Conservation (phyloP, 345 rosid species). For the Iberis pinnata region DNA sequence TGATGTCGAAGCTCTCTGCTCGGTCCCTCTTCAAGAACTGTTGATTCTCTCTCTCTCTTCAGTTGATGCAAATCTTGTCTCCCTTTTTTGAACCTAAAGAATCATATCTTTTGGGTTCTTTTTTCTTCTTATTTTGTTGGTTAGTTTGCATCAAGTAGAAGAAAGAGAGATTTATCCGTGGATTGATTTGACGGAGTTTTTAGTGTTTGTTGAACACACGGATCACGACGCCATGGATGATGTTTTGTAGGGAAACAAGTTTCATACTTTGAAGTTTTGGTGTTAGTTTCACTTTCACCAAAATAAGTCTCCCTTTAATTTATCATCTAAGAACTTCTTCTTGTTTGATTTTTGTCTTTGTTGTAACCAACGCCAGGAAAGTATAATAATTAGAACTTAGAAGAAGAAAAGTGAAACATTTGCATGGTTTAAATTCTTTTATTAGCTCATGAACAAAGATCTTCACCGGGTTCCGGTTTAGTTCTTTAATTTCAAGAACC, state of each 20-base stretch:
- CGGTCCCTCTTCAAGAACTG: slow-evolving; percentile 11
- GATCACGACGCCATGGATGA: background rate
- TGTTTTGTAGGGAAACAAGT: background rate
- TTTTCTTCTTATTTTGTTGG: slow-evolving; percentile 13
- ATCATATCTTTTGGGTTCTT: slow-evolving; percentile 17
- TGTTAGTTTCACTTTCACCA: slow-evolving; percentile 12
- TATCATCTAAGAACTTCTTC: background rate
- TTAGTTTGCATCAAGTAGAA: slow-evolving; percentile 21
- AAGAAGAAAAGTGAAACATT: too few species aligned
- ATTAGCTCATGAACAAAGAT: too few species aligned
- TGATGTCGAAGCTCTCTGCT: slow-evolving; percentile 10
- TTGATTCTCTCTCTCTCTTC: slow-evolving; percentile 18
- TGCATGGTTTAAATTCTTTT: too few species aligned
- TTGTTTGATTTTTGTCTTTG: slow-evolving; percentile 2
- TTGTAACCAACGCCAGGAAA: slow-evolving; percentile 1
- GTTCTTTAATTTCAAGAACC: too few species aligned
- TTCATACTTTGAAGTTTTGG: background rate
- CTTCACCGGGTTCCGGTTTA: too few species aligned
- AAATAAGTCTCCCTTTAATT: slow-evolving; percentile 9
- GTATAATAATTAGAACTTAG: too few species aligned
- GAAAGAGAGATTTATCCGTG: slow-evolving; percentile 18
- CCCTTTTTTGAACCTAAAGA: slow-evolving; percentile 20
- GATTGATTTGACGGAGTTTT: slow-evolving; percentile 15
- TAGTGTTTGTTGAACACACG: slow-evolving; percentile 2
- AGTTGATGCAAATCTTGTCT: slow-evolving; percentile 17